phyloP scores from a whole-genome alignment of 345 rosid species.

The Gossypium ekmanianum region DNA sequence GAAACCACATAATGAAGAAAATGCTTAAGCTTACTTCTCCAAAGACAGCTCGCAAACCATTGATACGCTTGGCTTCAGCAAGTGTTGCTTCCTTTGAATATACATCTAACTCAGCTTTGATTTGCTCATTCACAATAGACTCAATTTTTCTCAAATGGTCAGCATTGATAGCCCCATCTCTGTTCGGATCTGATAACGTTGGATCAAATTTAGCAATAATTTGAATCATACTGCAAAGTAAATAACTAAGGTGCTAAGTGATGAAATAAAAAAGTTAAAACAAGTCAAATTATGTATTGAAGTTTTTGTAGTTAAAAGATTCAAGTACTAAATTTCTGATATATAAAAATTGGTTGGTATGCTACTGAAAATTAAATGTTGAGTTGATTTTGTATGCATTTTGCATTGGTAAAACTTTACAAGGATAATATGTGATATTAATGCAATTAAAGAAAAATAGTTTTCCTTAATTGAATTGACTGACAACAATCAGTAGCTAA shows the following conservation, averaged over 20 bases:
- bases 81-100: conserved; percentile 74
- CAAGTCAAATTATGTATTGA: neutral
- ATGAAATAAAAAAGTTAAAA: neutral
- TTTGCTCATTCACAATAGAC: conserved; percentile 82
- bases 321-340: neutral
- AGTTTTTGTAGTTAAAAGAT: neutral
- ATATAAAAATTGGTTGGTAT: neutral
- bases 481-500: neutral
- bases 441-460: neutral
- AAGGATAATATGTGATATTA: neutral
- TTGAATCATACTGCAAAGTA: conserved; percentile 12
- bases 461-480: neutral
- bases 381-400: neutral
- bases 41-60: conserved; percentile 86
- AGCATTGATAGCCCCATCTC: conserved; percentile 82
- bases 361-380: neutral
- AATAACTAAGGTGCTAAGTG: neutral
- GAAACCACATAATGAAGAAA: conserved; percentile 18
- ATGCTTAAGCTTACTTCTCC: conserved; percentile 68
- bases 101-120: conserved; percentile 78
- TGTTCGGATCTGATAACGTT: conserved; percentile 6
- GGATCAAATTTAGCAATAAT: conserved; percentile 19
- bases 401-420: neutral
- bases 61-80: conserved; percentile 70
- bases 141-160: conserved; percentile 71